Evolutionary conservation across 768 basidiomycete species (phyloP), one percentile per base, ranked within the genome.

Genomic region (Tylopilus felleus): DNA sequence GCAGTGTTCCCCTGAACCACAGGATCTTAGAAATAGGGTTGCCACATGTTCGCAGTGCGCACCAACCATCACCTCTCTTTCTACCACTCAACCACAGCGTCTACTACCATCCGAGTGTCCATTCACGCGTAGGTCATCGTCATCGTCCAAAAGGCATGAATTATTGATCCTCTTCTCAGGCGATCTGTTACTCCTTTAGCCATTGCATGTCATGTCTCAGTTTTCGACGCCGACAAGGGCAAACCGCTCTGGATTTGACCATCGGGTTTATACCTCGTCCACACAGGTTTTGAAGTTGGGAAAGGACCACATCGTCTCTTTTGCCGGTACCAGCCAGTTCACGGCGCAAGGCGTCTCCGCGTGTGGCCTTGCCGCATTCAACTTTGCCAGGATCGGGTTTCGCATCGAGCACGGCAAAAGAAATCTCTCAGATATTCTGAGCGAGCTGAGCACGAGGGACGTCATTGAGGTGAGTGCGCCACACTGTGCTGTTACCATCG

Each of bases 301-400:
- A 43, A 68, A 69, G 28, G 73, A 74, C 53, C 62, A 65, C 36
- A 70, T 79, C 33, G 72, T 80, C 36, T 80, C 78, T 2, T 75
- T 78, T 55, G 66, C 61, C 6, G 80, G 83, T 17, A 75, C 80
- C 13, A 80, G 84, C 42, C 85, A 86, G 58, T 87, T 85, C 54
- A 68, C 68, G n/a, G 73, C 75, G 12, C 68, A 55, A 23, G 66
- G 68, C 4, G 59, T 70, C 28, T 80, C 85, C 39, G 77, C 84
- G 3, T 88, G 85, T 56, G 86, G 86, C 17, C 73, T 88, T 23
- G 85, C 86, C 22, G 80, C 82, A 2, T 67, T 87, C 62, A 86
- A 87, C 62, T 85, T 83, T 56, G 82, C 79, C 12, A 74, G 83
- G 49, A 59, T 82, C 8, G 71, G 77, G 9, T 75, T 84, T 31